Conservation (phyloP, 352 stramenopile genomes). For the Globisporangium lucens region DNA sequence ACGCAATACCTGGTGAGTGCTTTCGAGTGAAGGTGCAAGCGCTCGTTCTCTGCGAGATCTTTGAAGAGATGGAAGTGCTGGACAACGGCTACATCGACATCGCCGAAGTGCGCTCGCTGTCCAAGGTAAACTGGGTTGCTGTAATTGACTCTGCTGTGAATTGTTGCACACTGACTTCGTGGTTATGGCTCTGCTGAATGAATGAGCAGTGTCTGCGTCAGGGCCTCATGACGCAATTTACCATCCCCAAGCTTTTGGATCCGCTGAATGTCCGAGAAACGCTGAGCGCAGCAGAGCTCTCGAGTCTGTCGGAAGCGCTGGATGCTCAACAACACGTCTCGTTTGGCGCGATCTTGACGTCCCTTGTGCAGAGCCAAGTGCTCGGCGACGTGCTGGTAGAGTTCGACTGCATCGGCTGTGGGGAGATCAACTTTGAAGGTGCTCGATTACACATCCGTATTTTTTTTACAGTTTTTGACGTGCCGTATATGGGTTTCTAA, state of each 20-base stretch:
- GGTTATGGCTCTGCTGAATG: neutral
- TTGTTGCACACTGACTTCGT: neutral
- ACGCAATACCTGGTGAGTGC: constrained; percentile 16
- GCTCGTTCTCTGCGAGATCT: constrained; percentile 55
- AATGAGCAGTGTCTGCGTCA: constrained; percentile 6
- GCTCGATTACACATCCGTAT: neutral
- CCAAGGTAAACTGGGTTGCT: constrained; percentile 28
- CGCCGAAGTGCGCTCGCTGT: constrained; percentile 59
- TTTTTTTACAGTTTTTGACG: neutral
- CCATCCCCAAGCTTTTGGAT: constrained; percentile 16
- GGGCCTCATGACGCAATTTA: constrained; percentile 7
- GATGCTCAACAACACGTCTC: constrained; percentile 22
- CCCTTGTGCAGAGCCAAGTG: constrained; percentile 41
- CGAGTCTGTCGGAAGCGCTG: constrained; percentile 22
- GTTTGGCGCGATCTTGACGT: constrained; percentile 27
- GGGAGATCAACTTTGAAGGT: constrained; percentile 64
- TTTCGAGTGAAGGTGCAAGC: constrained; percentile 34
- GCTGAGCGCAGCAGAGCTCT: constrained; percentile 20
- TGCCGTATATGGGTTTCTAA: neutral
- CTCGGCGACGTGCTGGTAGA: constrained; percentile 35
- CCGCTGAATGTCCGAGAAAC: constrained; percentile 18
- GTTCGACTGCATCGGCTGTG: constrained; percentile 54
- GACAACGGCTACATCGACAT: constrained; percentile 69
- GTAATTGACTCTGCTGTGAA: neutral
- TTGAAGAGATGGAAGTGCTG: constrained; percentile 62